Percentiles rank a stretch among this genome's conserved stretches.
phyloP scores from a whole-genome alignment of 1,284 basidiomycete genomes.

The Trichosporon asahii region DNA sequence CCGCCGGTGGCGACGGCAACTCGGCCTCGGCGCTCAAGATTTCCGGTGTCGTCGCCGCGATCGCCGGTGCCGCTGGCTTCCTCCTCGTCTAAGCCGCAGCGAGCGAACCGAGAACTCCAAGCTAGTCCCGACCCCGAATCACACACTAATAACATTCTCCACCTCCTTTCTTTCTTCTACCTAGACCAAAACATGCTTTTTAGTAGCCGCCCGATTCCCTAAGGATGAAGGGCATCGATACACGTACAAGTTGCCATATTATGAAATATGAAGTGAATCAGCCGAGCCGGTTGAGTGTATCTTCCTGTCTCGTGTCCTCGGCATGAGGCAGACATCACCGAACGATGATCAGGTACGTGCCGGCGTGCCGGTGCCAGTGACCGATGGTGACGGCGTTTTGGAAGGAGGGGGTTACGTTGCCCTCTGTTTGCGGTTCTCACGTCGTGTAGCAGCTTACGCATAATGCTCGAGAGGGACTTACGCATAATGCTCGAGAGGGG shows the following conservation, averaged over 20 bases:
- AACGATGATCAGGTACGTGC: neutral
- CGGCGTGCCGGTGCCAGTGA: neutral
- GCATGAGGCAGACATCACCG: neutral
- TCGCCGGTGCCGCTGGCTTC: conserved; percentile 18
- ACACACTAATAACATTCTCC: conserved; percentile 1
- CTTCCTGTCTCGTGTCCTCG: too few species aligned
- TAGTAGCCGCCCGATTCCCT: neutral
- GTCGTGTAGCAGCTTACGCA: neutral
- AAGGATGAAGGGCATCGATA: neutral
- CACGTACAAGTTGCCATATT: conserved; percentile 2
- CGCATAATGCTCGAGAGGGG: too few species aligned
- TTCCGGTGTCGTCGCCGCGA: conserved; percentile 5
- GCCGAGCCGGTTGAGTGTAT: too few species aligned
- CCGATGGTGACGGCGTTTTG: neutral
- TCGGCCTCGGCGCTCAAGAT: conserved; percentile 3
- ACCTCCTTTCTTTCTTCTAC: neutral
- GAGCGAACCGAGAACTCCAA: neutral
- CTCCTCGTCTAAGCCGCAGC: conserved; percentile 19
- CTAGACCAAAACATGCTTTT: neutral
- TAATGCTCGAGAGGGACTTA: too few species aligned
- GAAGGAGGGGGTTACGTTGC: neutral
- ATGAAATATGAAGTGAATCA: neutral
- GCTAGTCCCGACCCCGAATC: neutral
- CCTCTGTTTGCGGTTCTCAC: neutral
- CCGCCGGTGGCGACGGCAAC: neutral